phyloP scores from a whole-genome alignment of 225 moss, liverwort and hornwort species.

The Ulota crispa region DNA sequence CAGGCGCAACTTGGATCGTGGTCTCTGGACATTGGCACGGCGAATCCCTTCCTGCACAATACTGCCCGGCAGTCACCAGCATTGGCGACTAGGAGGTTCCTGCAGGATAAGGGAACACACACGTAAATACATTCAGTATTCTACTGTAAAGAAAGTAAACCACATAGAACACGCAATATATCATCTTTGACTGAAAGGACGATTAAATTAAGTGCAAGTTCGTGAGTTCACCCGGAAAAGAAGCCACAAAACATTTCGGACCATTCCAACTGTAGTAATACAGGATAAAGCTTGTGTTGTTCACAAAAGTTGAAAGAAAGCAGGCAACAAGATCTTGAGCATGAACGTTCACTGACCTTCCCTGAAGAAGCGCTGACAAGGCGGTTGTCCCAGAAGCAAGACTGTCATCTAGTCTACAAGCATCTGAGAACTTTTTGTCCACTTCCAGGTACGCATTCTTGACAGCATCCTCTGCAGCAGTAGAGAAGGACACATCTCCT shows the following conservation, averaged over 20 bases:
- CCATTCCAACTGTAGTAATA: not conserved
- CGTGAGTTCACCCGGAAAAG: not conserved
- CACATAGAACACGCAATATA: not conserved
- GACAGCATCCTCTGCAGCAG: conserved; percentile 63
- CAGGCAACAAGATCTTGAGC: not conserved
- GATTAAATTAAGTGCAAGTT: not conserved
- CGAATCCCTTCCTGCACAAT: conserved; percentile 70
- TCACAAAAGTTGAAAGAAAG: not conserved
- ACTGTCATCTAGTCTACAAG: conserved; percentile 56
- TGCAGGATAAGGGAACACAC: conserved; percentile 20
- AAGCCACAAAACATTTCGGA: not conserved
- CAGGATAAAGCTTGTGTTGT: not conserved
- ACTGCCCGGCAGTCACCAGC: conserved; percentile 98
- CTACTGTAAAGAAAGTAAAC: not conserved
- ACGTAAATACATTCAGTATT: not conserved
- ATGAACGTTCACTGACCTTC: conserved; percentile 58
- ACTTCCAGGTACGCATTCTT: conserved; percentile 77
- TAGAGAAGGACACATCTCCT: conserved; percentile 68
- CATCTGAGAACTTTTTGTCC: conserved; percentile 66
- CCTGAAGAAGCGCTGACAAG: conserved; percentile 77
- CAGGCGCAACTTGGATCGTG: conserved; percentile 64
- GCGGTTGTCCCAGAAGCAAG: conserved; percentile 82
- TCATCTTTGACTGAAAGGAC: not conserved
- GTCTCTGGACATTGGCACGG: conserved; percentile 88
- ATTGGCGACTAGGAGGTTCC: conserved; percentile 87